Evolutionary conservation across 495 filamentous ascomycete species (phyloP), one percentile per base, ranked within the genome.

Genomic region (Staphylotrichum tortipilum): DNA sequence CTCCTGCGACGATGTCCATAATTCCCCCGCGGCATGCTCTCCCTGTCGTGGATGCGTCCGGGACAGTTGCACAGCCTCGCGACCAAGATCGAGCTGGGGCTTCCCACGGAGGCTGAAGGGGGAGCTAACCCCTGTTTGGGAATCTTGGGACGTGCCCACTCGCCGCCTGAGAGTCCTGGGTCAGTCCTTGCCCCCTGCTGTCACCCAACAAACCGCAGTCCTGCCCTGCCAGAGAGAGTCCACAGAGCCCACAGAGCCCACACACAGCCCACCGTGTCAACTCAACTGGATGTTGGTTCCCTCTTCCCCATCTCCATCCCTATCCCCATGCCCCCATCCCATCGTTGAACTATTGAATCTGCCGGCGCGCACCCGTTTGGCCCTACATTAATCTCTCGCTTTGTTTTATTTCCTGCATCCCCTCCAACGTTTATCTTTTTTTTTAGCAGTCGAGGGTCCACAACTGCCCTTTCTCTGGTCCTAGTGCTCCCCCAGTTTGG

Each of bases 51-150:
- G n/a, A n/a, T n/a, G n/a, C n/a, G n/a, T n/a, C n/a, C n/a, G n/a
- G n/a, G n/a, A n/a, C n/a, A n/a, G n/a, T n/a, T 38, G 51, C 51
- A 53, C 51, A 53, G 51, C 51, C 51, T 53, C 51, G 36, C 17
- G 14, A 7, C 26, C 12, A 48, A 17, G 22, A 3, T 22, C 18
- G 12, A n/a, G 28, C 24, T 40, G 50, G 3, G 44, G 22, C 18
- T 21, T n/a, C 11, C 29, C 28, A 19, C 22, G 39, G 44, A 49
- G 51, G 44, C 51, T 50, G 53, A 46, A 22, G 34, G 28, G 22
- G 37, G 28, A 14, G 22, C 42, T 55, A 50, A 19, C 41, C 47
- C 53, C 47, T 55, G 47, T 50, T 50, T 47, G 53, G 44, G n/a
- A 23, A 14, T 9, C 2, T 33, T 22, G 18, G 31, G 45, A 26